These are phyloP conservation scores for Pichia sp. DNA, from an alignment of 1,139 yeast genomes.

Conservation along the genomic window DNA sequence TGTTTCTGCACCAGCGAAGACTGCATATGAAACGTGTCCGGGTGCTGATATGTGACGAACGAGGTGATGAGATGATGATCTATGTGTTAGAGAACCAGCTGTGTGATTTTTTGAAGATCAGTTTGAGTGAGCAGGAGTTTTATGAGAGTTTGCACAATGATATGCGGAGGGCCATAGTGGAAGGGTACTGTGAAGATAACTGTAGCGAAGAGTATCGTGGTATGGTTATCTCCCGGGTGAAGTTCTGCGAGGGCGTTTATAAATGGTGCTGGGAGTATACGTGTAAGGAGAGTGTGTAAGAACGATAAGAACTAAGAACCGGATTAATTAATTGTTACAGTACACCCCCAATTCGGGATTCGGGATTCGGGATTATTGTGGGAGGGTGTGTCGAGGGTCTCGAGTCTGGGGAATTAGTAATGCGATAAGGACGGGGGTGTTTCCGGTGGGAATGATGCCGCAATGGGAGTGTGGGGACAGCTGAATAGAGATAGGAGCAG, in stretches of 20 bases:
- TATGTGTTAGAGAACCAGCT: not conserved
- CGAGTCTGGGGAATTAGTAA: too few relatives aligned
- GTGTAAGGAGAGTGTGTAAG: not conserved
- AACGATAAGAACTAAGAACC: too few relatives aligned
- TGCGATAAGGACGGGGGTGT: too few relatives aligned
- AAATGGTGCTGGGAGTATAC: conserved; percentile 17
- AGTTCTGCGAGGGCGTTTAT: conserved; percentile 4
- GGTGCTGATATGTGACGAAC: conserved; percentile 5
- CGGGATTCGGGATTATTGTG: too few relatives aligned
- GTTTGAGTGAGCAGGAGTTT: not conserved
- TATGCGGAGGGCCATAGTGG: not conserved
- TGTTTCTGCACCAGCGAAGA: not conserved
- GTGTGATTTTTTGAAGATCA: conserved; percentile 6
- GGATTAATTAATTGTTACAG: too few relatives aligned
- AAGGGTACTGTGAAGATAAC: not conserved
- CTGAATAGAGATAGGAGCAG: too few relatives aligned
- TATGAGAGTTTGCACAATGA: not conserved
- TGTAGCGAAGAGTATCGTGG: not conserved
- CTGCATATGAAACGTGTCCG: not conserved
- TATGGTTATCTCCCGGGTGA: conserved; percentile 7
- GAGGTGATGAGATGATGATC: not conserved
- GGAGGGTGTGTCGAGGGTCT: too few relatives aligned
- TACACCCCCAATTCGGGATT: too few relatives aligned
- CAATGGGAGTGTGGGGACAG: too few relatives aligned
- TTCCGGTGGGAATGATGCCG: too few relatives aligned